These are phyloP conservation scores for Brassica hybrid DNA, from an alignment of 441 rosid species.

Conservation along the genomic window DNA sequence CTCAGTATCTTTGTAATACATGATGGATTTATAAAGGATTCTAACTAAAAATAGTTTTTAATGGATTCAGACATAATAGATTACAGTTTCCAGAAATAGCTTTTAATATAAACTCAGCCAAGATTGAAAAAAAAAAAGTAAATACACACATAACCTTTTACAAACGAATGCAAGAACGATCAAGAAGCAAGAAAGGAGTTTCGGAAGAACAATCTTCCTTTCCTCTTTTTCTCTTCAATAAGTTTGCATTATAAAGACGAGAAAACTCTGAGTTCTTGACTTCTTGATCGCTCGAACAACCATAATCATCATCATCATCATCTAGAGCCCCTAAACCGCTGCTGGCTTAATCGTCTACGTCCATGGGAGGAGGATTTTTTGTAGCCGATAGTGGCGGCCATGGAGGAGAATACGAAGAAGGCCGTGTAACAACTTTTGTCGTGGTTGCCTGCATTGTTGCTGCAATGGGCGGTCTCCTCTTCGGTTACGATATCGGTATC, in stretches of 20 bases:
- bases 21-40: not conserved
- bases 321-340: constrained; percentile 8
- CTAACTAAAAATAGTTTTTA: not conserved
- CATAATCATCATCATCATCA: constrained; percentile 3
- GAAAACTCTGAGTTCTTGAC: not conserved
- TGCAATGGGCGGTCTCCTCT: constrained; percentile 51
- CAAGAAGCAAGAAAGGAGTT: constrained; percentile 21
- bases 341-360: not conserved
- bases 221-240: constrained; percentile 1
- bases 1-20: not conserved
- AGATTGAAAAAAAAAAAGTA: not conserved
- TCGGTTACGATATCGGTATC: constrained; percentile 45
- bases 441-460: constrained; percentile 47
- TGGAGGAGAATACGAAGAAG: constrained; percentile 37
- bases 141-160: not conserved
- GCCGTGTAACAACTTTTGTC: constrained; percentile 47
- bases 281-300: constrained; percentile 2
- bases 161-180: constrained; percentile 7
- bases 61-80: not conserved
- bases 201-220: constrained; percentile 17
- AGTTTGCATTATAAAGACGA: not conserved
- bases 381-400: not conserved
- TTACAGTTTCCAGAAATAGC: not conserved
- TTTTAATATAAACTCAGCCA: constrained; percentile 14
- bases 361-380: constrained; percentile 52